Evolutionary conservation across 1,284 basidiomycete species (phyloP).

Genomic region (Erythrobasidium hasegawianum): DNA sequence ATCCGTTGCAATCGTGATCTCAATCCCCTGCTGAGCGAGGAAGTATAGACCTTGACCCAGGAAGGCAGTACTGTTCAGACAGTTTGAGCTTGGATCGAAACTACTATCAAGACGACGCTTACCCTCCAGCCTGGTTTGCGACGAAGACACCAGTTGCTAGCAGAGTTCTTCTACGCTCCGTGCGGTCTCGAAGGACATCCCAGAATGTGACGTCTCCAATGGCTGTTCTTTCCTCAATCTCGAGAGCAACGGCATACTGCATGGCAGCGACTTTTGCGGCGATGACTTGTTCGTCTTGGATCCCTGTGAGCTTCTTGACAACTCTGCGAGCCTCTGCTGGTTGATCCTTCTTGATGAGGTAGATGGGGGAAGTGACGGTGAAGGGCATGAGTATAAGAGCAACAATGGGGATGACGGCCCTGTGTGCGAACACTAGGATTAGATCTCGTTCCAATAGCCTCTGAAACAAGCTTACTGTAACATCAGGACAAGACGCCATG

Average conservation of each 20-base stretch:
- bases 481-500: conserved; percentile 8
- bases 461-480: not conserved
- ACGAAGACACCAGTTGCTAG: conserved; percentile 12
- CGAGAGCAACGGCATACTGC: conserved; percentile 11
- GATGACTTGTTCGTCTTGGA: not conserved
- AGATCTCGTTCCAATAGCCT: not conserved
- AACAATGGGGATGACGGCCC: conserved; percentile 2
- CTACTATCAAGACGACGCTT: too few relatives aligned
- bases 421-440: not conserved
- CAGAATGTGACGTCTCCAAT: conserved; percentile 6
- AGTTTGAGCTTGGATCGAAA: not conserved
- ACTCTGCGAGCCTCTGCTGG: conserved; percentile 11
- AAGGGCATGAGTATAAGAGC: not conserved
- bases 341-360: conserved; percentile 3
- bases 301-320: not conserved
- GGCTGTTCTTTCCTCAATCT: not conserved
- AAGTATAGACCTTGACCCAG: conserved; percentile 16
- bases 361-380: conserved; percentile 7
- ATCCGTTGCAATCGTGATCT: conserved; percentile 6
- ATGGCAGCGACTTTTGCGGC: conserved; percentile 7
- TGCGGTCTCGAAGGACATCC: conserved; percentile 5
- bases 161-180: conserved; percentile 7
- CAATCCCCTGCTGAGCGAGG: conserved; percentile 3
- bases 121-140: conserved; percentile 7
- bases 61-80: conserved; percentile 3